Evolutionary conservation across 495 filamentous ascomycete species (phyloP), one percentile per base, ranked within the genome.

Genomic region (Hypoxylon lienhwacheense): DNA sequence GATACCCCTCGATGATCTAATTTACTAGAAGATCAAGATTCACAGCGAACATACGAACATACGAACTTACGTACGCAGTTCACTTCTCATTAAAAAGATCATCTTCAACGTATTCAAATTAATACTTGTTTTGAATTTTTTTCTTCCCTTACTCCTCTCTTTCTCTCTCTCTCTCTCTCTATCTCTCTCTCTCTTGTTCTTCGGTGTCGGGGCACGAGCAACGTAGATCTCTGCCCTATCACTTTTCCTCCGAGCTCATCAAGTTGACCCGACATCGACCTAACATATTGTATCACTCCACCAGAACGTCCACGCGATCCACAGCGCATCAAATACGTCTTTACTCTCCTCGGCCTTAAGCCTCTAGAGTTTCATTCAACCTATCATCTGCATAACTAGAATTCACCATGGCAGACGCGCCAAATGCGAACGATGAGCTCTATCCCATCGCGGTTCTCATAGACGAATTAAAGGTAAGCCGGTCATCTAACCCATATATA

Each of bases 361-460:
- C 42, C 48, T 35, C 20, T 20, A 31, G 1, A 26, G 1, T 41
- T 10, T 24, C 34, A 36, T 32, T 25, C 25, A 0, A 36, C 17
- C 35, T 20, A 44, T 39, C 3, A 2, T 41, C 34, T 41, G 22
- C 52, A 47, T 55, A 55, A 33, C 44, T 50, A 61, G 46, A 63
- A 61, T 66, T 66, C 74, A 69, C 55, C 65, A 81, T 81, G 78
- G 75, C 77, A 63, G 78, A 81, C 69, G 75, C 75, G 68, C 65
- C 71, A 54, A 75, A 73, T 68, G 66, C 77, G 75, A 95, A 85
- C 69, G 92, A 97, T 73, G 95, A 97, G 83, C 90, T 98, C 57
- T 97, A 96, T 73, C 93, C 93, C 66, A 98, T 98, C 79, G 93
- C 93, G 55, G 95, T 98, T 47, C 84, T 98, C 70, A 98, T 98